Percentiles rank a stretch among this genome's conserved stretches.
These are phyloP conservation scores for Daedaleopsis sinensis DNA, from an alignment of 768 basidiomycete species.

Conservation along the genomic window DNA sequence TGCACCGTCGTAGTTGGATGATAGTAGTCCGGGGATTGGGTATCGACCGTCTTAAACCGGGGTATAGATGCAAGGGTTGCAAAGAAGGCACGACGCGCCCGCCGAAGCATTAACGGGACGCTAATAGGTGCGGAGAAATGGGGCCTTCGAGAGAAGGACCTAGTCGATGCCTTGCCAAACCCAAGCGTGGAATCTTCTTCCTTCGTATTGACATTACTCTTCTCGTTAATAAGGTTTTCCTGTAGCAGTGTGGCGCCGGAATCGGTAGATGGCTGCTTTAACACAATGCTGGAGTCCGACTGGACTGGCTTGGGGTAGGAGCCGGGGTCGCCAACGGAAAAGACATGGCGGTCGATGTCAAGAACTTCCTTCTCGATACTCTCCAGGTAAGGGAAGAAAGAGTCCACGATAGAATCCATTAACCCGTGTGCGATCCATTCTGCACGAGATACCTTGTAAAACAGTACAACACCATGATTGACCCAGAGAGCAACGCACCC, in stretches of 20 bases:
- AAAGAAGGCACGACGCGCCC: constrained; percentile 7
- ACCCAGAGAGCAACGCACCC: constrained; percentile 44
- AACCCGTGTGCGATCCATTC: constrained; percentile 96
- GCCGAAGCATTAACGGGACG: constrained; percentile 16
- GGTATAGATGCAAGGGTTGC: constrained; percentile 14
- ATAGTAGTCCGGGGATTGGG: constrained; percentile 1
- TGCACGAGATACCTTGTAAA: constrained; percentile 31
- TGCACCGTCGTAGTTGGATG: constrained; percentile 54
- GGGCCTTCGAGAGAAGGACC: neutral
- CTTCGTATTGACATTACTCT: neutral
- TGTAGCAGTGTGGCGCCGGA: constrained; percentile 1
- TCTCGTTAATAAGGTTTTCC: neutral
- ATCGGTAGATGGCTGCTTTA: neutral
- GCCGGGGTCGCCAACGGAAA: constrained; percentile 31
- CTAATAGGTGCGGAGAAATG: constrained; percentile 13
- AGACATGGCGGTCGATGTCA: constrained; percentile 74
- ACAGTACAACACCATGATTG: neutral
- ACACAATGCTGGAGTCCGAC: neutral
- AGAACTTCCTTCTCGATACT: constrained; percentile 82
- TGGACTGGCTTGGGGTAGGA: neutral
- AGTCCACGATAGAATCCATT: constrained; percentile 92
- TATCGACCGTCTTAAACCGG: constrained; percentile 16
- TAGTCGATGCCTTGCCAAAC: constrained; percentile 1
- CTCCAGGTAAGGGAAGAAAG: constrained; percentile 84
- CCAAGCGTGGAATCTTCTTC: constrained; percentile 5